Percentiles rank a stretch among this genome's conserved stretches.
These are phyloP conservation scores for Podila horticola DNA, from an alignment of 192 early-diverging fungal genomes.

Conservation along the genomic window DNA sequence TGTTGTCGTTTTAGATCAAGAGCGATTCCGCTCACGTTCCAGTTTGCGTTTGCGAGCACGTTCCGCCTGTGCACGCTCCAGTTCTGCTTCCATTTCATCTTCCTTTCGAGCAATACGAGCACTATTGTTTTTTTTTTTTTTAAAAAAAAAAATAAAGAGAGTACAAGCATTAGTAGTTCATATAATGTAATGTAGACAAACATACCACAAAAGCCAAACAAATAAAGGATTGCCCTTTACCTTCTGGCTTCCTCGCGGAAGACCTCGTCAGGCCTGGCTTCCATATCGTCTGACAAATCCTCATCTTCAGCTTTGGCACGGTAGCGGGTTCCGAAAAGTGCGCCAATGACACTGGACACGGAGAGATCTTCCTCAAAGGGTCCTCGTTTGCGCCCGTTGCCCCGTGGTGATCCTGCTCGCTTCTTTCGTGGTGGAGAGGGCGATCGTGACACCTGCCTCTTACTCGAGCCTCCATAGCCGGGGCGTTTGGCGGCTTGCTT, in stretches of 20 bases:
- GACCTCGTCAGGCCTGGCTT: constrained; percentile 38
- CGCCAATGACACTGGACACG: constrained; percentile 26
- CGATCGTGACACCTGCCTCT: constrained; percentile 19
- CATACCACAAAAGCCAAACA: background rate
- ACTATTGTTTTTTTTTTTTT: constrained; percentile 4
- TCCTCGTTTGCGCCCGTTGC: constrained; percentile 9
- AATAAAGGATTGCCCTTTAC: constrained; percentile 7
- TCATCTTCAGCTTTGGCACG: constrained; percentile 20
- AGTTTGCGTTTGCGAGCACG: constrained; percentile 24
- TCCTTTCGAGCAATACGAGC: constrained; percentile 39
- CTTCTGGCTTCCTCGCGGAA: constrained; percentile 50
- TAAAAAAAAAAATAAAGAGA: background rate
- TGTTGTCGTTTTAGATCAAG: background rate
- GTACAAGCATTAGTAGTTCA: background rate
- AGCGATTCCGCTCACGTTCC: constrained; percentile 9
- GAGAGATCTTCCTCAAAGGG: constrained; percentile 35
- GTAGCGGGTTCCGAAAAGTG: constrained; percentile 29
- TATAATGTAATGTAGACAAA: background rate
- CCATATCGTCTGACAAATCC: constrained; percentile 49
- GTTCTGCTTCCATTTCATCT: constrained; percentile 40
- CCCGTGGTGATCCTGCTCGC: constrained; percentile 16
- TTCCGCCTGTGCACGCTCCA: constrained; percentile 24
- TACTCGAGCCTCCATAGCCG: constrained; percentile 1
- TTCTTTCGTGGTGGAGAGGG: constrained; percentile 19
- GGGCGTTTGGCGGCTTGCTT: constrained; percentile 6